Conservation (phyloP, 805 yeast species). For the Sugiyamaella americana region DNA sequence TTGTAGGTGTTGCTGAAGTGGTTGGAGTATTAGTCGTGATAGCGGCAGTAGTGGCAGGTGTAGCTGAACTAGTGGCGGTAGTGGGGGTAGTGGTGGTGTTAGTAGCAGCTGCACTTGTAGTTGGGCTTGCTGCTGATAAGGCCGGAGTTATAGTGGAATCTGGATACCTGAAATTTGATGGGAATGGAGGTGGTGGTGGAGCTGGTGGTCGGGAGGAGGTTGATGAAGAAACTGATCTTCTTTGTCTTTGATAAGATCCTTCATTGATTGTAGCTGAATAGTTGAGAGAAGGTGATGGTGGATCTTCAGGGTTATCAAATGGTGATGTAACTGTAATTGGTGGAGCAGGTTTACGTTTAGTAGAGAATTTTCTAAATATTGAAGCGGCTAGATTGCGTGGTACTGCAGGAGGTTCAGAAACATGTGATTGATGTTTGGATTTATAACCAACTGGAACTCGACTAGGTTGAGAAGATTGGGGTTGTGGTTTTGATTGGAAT, state of each 20-base stretch:
- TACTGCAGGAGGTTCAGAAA: conserved; percentile 13
- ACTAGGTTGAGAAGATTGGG: background rate
- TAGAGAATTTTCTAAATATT: conserved; percentile 21
- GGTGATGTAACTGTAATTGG: background rate
- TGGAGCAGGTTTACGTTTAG: conserved; percentile 13
- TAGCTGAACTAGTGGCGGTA: conserved; percentile 2
- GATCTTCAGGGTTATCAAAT: background rate
- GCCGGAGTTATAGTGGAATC: too few species aligned
- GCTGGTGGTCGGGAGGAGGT: conserved; percentile 3
- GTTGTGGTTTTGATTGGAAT: conserved; percentile 6
- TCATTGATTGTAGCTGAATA: conserved; percentile 11
- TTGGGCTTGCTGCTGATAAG: background rate
- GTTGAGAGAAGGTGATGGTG: background rate
- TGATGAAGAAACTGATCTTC: conserved; percentile 16
- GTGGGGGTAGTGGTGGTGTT: conserved; percentile 2
- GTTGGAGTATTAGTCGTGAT: background rate
- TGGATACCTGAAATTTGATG: conserved; percentile 15
- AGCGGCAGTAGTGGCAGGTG: conserved; percentile 15
- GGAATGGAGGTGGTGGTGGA: conserved; percentile 16
- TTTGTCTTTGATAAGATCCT: conserved; percentile 13
- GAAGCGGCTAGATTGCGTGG: conserved; percentile 16
- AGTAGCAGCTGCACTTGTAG: background rate
- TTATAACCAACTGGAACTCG: background rate
- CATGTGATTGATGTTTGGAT: conserved; percentile 13
- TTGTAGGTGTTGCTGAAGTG: background rate